A percentile compares a stretch with the other conserved stretches of the same genome.
phyloP scores from a whole-genome alignment of 192 early-diverging fungal genomes.

The Piromyces sp. region DNA sequence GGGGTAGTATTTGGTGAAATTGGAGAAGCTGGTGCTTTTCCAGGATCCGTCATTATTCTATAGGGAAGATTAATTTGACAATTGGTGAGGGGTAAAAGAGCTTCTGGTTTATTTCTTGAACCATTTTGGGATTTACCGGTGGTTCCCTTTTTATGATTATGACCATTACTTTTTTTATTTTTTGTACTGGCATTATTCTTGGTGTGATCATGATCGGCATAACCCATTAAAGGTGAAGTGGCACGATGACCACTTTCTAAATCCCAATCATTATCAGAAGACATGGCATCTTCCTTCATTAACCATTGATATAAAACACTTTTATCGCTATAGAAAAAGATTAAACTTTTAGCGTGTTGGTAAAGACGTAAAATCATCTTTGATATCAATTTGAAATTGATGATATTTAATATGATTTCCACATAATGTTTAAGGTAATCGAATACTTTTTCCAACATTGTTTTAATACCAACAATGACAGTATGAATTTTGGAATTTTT shows the following conservation, averaged over 20 bases:
- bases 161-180: neutral
- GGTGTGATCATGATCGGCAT: neutral
- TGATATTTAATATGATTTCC: neutral
- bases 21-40: neutral
- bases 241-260: neutral
- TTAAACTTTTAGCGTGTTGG: neutral
- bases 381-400: neutral
- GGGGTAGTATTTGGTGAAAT: neutral
- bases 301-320: neutral
- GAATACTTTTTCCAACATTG: neutral
- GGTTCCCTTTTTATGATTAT: neutral
- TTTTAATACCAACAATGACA: neutral
- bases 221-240: neutral
- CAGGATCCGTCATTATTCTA: neutral
- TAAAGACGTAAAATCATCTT: neutral
- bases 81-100: neutral
- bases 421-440: neutral
- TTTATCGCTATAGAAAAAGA: neutral
- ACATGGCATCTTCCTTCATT: neutral
- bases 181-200: neutral
- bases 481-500: neutral
- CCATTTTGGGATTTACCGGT: neutral
- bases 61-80: neutral
- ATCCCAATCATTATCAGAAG: neutral
- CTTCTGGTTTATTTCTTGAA: neutral